Conservation (phyloP, 2,329 filamentous ascomycete genomes). For the Helotiales sp. region DNA sequence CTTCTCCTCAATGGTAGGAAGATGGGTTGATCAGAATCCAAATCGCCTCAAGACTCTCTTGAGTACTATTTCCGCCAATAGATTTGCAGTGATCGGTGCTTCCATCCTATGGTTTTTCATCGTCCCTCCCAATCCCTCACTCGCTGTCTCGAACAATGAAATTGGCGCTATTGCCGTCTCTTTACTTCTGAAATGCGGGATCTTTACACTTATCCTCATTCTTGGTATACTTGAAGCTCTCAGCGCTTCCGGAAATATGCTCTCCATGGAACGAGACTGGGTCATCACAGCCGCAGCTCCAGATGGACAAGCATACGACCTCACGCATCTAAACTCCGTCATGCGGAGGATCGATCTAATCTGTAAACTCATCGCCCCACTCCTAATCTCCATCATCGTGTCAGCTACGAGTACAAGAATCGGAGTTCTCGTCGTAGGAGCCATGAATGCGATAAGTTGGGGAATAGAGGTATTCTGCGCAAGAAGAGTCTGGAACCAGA, state of each 20-base stretch:
- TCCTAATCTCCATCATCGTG: conserved; percentile 54
- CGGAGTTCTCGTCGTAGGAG: conserved; percentile 53
- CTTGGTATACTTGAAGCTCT: conserved; percentile 51
- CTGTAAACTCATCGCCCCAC: conserved; percentile 60
- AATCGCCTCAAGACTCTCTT: conserved; percentile 48
- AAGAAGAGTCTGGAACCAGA: conserved; percentile 48
- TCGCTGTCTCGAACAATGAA: background rate
- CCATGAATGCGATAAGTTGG: conserved; percentile 50
- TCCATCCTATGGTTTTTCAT: conserved; percentile 49
- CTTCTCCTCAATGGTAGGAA: conserved; percentile 49
- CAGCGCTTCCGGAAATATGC: conserved; percentile 49
- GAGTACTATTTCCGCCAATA: conserved; percentile 50
- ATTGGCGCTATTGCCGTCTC: background rate
- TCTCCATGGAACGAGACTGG: conserved; percentile 56
- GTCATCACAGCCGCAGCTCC: conserved; percentile 46
- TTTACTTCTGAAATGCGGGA: conserved; percentile 37
- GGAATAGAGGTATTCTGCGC: conserved; percentile 49
- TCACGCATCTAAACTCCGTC: conserved; percentile 54
- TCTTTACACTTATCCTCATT: conserved; percentile 46
- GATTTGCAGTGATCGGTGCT: conserved; percentile 48
- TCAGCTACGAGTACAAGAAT: conserved; percentile 48
- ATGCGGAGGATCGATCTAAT: conserved; percentile 63
- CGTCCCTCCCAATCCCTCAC: conserved; percentile 24
- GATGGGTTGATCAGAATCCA: conserved; percentile 49
- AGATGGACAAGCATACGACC: conserved; percentile 44